Percentiles rank a stretch among this genome's conserved stretches.
Conservation (phyloP, 83 land plant genomes). For the Thuja plicata region DNA sequence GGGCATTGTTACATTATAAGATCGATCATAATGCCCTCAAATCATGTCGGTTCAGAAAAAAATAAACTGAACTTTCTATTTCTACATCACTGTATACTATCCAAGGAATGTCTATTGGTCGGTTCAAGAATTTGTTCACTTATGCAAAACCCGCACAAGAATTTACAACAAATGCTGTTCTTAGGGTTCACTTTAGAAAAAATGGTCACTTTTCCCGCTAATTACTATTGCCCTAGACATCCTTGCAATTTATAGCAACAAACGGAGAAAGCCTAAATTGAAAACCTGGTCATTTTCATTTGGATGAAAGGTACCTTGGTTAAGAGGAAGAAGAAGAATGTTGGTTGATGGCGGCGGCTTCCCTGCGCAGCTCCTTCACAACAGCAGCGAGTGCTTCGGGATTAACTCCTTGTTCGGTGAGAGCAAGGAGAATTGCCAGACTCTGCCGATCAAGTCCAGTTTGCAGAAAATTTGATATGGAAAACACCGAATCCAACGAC, state of each 20-base stretch:
- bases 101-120: neutral
- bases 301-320: neutral
- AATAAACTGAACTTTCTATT: neutral
- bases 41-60: neutral
- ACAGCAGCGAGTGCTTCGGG: conserved; percentile 91
- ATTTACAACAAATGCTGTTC: neutral
- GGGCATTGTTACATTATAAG: neutral
- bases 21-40: neutral
- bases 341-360: conserved; percentile 42
- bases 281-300: neutral
- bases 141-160: neutral
- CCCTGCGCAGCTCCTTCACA: conserved; percentile 82
- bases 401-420: conserved; percentile 88
- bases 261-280: neutral
- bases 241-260: neutral
- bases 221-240: neutral
- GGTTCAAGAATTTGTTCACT: neutral
- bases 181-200: neutral
- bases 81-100: neutral
- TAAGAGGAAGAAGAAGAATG: neutral
- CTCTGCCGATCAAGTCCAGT: conserved; percentile 94
- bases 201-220: neutral
- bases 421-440: conserved; percentile 75
- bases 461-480: conserved; percentile 73
- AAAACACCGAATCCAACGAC: conserved; percentile 70